phyloP scores from a whole-genome alignment of 108 stramenopile species.

The Pseudonitzschia multistriata region DNA sequence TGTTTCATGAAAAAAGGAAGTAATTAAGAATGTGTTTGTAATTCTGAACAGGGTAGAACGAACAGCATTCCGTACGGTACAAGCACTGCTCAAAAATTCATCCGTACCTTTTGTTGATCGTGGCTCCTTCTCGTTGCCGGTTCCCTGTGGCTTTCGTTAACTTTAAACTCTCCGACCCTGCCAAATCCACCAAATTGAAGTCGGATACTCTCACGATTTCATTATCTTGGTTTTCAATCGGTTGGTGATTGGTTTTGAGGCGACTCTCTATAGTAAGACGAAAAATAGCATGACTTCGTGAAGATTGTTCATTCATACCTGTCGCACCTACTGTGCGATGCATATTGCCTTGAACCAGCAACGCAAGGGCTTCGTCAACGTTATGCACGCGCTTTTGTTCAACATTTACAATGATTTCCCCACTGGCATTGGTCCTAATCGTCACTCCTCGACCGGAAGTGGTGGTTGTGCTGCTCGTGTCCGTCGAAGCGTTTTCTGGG shows the following conservation, averaged over 20 bases:
- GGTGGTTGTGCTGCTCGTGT: background rate
- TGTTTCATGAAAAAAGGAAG: conserved; percentile 12
- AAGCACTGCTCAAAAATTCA: background rate
- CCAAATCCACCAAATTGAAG: conserved; percentile 87
- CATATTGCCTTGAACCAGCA: conserved; percentile 60
- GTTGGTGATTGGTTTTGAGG: conserved; percentile 39
- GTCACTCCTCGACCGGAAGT: conserved; percentile 13
- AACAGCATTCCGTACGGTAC: too few species aligned
- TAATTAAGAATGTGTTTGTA: background rate
- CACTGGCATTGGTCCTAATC: conserved; percentile 68
- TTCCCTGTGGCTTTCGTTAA: conserved; percentile 47
- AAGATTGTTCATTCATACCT: conserved; percentile 88
- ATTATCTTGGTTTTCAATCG: conserved; percentile 14
- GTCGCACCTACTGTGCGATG: conserved; percentile 78
- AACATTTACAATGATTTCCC: conserved; percentile 89
- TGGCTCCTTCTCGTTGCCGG: conserved; percentile 85
- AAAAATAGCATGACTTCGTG: conserved; percentile 91
- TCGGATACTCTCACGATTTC: conserved; percentile 51
- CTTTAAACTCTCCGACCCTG: conserved; percentile 81
- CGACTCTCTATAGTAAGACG: conserved; percentile 69
- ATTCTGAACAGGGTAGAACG: background rate
- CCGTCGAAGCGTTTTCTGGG: conserved; percentile 9
- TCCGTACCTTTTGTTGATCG: conserved; percentile 91
- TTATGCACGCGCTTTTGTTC: conserved; percentile 57
- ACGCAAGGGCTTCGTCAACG: conserved; percentile 56